Evolutionary conservation across 2,329 filamentous ascomycete species (phyloP).

Genomic region (Thelonectria discophora): DNA sequence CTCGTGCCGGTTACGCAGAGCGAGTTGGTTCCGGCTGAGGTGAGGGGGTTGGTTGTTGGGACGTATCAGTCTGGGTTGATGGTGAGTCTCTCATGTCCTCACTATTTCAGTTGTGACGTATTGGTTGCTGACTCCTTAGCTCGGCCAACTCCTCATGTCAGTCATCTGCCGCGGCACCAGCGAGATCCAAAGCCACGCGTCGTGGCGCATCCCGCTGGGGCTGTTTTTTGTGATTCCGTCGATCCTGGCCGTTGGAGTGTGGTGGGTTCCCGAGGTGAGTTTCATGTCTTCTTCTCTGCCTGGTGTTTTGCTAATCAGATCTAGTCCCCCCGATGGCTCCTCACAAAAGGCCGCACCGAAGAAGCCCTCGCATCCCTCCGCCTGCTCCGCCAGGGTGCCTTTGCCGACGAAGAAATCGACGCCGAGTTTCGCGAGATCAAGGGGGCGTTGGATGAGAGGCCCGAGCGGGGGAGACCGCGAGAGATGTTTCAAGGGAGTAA

Average conservation of each 20-base stretch:
- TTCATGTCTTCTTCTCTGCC: too few species aligned
- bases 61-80: constrained; percentile 17
- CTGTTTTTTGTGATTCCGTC: constrained; percentile 47
- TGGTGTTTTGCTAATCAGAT: too few species aligned
- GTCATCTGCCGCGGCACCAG: background rate
- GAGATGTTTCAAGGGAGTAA: background rate
- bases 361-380: constrained; percentile 39
- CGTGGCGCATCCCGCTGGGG: constrained; percentile 43
- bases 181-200: background rate
- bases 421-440: constrained; percentile 24
- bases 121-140: background rate
- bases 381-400: constrained; percentile 36
- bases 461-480: too few species aligned
- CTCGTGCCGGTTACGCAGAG: constrained; percentile 48
- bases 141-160: background rate
- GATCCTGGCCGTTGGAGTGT: constrained; percentile 40
- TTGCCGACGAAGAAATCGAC: constrained; percentile 37
- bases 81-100: background rate
- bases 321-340: constrained; percentile 41
- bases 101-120: too few species aligned
- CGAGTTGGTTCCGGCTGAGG: constrained; percentile 43
- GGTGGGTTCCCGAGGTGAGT: constrained; percentile 40
- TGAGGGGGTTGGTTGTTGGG: constrained; percentile 45
- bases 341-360: constrained; percentile 39
- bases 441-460: too few species aligned